These are phyloP conservation scores for Tilletiaria anomala DNA, from an alignment of 1,284 basidiomycete genomes.

Conservation along the genomic window DNA sequence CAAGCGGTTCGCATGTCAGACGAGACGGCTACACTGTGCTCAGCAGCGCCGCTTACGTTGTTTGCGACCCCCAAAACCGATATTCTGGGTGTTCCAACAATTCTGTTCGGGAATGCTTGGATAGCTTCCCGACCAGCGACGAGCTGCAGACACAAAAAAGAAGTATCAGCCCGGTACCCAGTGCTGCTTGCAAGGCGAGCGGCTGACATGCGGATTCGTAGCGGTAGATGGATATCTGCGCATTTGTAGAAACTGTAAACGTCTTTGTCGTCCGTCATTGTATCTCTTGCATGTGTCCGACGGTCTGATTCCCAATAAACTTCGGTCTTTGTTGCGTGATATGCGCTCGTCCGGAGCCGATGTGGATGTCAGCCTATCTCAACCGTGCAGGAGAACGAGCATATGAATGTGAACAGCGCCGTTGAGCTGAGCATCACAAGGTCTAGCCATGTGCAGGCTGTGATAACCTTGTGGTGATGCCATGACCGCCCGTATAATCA, in stretches of 20 bases:
- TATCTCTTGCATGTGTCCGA: neutral
- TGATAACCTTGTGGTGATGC: too few species aligned
- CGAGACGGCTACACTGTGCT: neutral
- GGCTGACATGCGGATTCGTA: neutral
- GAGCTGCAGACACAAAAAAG: too few species aligned
- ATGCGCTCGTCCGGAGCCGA: too few species aligned
- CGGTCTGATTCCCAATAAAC: neutral
- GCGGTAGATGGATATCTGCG: neutral
- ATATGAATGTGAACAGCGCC: too few species aligned
- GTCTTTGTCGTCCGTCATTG: neutral
- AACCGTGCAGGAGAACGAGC: too few species aligned
- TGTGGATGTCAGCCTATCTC: too few species aligned
- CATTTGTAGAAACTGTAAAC: neutral
- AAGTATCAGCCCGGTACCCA: too few species aligned
- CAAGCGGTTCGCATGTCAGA: neutral
- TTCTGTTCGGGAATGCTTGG: neutral
- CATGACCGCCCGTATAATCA: too few species aligned
- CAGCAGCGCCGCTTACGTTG: neutral
- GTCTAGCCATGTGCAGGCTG: too few species aligned
- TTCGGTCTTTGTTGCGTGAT: too few species aligned
- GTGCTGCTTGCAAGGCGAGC: too few species aligned
- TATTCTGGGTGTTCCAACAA: neutral
- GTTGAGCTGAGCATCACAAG: too few species aligned
- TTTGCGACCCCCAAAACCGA: neutral
- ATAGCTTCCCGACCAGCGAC: neutral